Evolutionary conservation across 2,329 filamentous ascomycete species (phyloP), one percentile per base, ranked within the genome.

Genomic region (Diaporthe destruens): DNA sequence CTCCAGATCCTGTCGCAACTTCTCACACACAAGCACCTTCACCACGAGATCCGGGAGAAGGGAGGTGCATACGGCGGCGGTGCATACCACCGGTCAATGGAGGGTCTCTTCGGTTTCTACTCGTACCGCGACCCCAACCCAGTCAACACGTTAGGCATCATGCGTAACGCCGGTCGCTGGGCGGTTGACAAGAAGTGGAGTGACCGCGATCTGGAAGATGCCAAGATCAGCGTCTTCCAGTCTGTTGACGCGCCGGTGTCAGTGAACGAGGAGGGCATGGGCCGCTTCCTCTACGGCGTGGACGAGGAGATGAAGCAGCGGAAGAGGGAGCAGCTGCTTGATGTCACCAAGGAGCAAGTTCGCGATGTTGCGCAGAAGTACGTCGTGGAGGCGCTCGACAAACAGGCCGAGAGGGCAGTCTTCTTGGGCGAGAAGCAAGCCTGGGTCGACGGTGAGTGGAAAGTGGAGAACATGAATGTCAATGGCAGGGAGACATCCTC

Each of bases 21-120:
- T 23, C 89, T 99, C 42, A 98, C 96, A 0, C 96, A 99, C 84
- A 98, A 98, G 82, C 94, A 98, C 80, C 87, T 99, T 36, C 96
- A 99, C 80, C 96, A 97, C 77, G 96, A 98, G 82, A 98, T 99
- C 76, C 93, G 96, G 71, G 96, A 99, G 80, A 98, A 98, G 83
- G 96, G 96, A 42, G 96, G 96, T 49, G 96, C 96, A 0, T 99
- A 99, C 77, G 96, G 96, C 56, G 96, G 94, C 29, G 95, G 95
- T 18, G 96, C 96, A 1, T 96, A 94, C 80, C 92, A 93, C 56
- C 91, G 91, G 32, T 90, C 93, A 0, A 84, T 98, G 9, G 92
- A 94, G 76, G 96, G 95, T 32, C 82, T 97, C 1, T 98, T 99
- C 77, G 94, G 94, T 20, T 97, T 98, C 84, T 98, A 97, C 84